Evolutionary conservation across 1,139 yeast species (phyloP).

Genomic region (Geotrichum reessii): DNA sequence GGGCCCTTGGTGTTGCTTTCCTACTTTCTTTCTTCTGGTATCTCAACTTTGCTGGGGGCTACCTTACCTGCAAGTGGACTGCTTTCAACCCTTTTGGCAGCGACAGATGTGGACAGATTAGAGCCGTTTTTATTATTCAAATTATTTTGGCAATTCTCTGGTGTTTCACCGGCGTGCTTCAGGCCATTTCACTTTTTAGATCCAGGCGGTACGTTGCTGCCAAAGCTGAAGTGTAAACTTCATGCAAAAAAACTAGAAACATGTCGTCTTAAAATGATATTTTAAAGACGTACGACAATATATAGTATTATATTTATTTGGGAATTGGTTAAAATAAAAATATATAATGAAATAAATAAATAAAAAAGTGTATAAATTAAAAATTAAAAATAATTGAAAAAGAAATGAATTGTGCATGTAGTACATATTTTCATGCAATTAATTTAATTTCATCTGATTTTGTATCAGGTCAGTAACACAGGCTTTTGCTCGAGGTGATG

Average conservation of each 20-base stretch:
- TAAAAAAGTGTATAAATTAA: background rate
- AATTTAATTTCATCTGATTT: too few relatives aligned
- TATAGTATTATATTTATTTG: background rate
- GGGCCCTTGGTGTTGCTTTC: constrained; percentile 27
- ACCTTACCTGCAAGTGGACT: constrained; percentile 29
- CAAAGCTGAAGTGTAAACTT: background rate
- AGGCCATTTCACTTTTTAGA: constrained; percentile 11
- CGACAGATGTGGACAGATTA: constrained; percentile 29
- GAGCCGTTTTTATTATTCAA: constrained; percentile 29
- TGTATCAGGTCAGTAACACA: too few relatives aligned
- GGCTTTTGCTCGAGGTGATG: too few relatives aligned
- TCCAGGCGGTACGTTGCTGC: constrained; percentile 1
- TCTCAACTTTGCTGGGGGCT: constrained; percentile 23
- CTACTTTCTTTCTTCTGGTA: constrained; percentile 31
- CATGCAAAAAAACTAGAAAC: background rate
- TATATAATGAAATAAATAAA: background rate
- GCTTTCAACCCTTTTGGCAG: constrained; percentile 33
- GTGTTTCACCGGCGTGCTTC: constrained; percentile 26
- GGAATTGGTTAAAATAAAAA: background rate
- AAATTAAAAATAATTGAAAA: background rate
- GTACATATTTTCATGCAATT: too few relatives aligned
- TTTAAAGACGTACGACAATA: background rate
- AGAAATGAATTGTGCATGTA: too few relatives aligned
- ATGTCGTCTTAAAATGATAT: background rate
- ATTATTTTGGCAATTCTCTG: constrained; percentile 28